Conservation (phyloP, 352 stramenopile genomes). For the Globisporangium mamillatum region DNA sequence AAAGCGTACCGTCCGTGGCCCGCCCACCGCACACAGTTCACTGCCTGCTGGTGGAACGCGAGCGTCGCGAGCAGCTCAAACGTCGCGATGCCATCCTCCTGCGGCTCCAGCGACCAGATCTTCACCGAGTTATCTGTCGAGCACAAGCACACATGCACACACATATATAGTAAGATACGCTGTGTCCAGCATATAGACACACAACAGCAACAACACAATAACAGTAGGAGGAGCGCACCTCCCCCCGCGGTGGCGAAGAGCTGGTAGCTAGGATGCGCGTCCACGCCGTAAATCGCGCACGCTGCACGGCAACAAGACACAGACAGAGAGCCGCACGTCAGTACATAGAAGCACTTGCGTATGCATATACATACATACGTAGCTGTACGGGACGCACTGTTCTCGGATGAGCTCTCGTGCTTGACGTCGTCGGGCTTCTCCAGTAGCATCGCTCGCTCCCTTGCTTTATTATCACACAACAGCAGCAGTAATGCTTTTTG, state of each 20-base stretch:
- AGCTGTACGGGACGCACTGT: conserved; percentile 29
- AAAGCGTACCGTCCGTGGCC: conserved; percentile 42
- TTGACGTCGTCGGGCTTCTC: conserved; percentile 78
- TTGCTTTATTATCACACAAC: background rate
- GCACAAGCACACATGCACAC: background rate
- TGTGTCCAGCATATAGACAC: background rate
- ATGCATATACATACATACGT: background rate
- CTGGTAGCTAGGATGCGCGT: conserved; percentile 70
- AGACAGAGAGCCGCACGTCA: background rate
- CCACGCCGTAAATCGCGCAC: conserved; percentile 81
- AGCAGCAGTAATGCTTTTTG: background rate
- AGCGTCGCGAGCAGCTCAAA: conserved; percentile 84
- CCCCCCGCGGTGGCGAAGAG: conserved; percentile 79
- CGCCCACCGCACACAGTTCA: conserved; percentile 87
- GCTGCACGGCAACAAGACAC: conserved; percentile 29
- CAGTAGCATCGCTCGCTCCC: conserved; percentile 54
- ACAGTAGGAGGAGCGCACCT: conserved; percentile 24
- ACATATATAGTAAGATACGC: background rate
- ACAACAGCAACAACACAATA: background rate
- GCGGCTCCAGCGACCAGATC: conserved; percentile 68
- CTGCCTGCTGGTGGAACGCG: conserved; percentile 77
- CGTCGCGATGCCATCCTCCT: conserved; percentile 39
- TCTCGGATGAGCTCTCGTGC: conserved; percentile 70
- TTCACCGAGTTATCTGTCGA: conserved; percentile 72
- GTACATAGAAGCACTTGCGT: background rate